These are phyloP conservation scores for Hemileccinum rubropunctum DNA, from an alignment of 768 basidiomycete species.

Conservation along the genomic window DNA sequence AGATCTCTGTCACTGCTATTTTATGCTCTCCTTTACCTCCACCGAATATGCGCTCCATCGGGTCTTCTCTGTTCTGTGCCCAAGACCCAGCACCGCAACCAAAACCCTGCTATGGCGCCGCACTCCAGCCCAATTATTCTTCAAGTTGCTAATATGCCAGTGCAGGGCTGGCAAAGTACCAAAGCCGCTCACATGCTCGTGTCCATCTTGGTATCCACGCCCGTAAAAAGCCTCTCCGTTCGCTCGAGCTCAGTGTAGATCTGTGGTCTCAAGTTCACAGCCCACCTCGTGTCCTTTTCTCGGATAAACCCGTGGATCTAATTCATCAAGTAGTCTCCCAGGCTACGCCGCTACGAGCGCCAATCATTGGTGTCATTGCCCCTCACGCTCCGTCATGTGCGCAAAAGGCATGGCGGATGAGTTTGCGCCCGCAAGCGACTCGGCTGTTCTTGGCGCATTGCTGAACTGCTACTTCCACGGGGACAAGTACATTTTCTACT, in stretches of 20 bases:
- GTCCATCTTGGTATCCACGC: background rate
- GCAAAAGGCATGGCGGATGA: too few relatives aligned
- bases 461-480: background rate
- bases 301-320: background rate
- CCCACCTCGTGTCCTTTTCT: background rate
- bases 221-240: background rate
- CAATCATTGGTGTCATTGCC: constrained; percentile 7
- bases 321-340: constrained; percentile 7
- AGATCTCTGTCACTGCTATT: background rate
- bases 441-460: too few relatives aligned
- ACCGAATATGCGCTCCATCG: background rate
- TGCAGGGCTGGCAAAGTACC: too few relatives aligned
- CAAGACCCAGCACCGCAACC: constrained; percentile 8
- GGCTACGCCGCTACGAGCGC: constrained; percentile 7
- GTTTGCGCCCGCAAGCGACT: too few relatives aligned
- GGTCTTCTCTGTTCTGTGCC: background rate
- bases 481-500: background rate
- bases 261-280: background rate
- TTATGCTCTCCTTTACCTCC: background rate
- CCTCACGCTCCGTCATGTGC: too few relatives aligned
- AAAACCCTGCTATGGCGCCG: background rate
- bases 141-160: too few relatives aligned
- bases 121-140: background rate
- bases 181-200: background rate
- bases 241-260: too few relatives aligned